These are phyloP conservation scores for Vaccinium vitisidaea DNA, from an alignment of 148 eudicot species.

Conservation along the genomic window DNA sequence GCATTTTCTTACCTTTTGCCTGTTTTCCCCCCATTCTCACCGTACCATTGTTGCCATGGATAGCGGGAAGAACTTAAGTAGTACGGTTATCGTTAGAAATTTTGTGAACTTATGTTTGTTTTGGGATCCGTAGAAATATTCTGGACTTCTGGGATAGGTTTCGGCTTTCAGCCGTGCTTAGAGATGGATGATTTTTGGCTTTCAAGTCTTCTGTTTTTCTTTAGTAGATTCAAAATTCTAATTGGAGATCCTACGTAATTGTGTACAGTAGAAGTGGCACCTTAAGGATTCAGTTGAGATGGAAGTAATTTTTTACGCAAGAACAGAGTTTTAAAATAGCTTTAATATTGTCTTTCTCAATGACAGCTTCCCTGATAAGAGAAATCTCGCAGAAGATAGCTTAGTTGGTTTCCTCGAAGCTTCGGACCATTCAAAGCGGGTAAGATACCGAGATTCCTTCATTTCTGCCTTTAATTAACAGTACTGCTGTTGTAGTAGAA, in stretches of 20 bases:
- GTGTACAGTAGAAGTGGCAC: neutral
- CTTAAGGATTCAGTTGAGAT: neutral
- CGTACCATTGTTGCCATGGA: neutral
- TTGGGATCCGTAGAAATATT: neutral
- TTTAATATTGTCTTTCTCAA: neutral
- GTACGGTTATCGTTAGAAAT: neutral
- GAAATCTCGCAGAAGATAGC: slow-evolving; percentile 36
- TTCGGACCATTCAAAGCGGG: slow-evolving; percentile 50
- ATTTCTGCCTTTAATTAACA: neutral
- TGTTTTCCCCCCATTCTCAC: neutral
- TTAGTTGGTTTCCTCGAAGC: slow-evolving; percentile 35
- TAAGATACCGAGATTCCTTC: slow-evolving; percentile 19
- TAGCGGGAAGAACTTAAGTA: neutral
- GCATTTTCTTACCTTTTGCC: neutral
- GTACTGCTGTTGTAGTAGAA: neutral
- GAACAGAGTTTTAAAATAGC: neutral
- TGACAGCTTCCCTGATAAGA: slow-evolving; percentile 33
- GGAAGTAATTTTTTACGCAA: neutral
- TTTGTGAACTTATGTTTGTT: neutral
- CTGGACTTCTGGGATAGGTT: neutral
- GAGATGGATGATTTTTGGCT: neutral
- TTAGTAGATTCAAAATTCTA: neutral
- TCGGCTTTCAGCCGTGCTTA: neutral
- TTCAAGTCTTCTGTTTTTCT: neutral
- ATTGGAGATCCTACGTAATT: neutral